Conservation (phyloP, 345 rosid species). For the Dimocarpus longan region DNA sequence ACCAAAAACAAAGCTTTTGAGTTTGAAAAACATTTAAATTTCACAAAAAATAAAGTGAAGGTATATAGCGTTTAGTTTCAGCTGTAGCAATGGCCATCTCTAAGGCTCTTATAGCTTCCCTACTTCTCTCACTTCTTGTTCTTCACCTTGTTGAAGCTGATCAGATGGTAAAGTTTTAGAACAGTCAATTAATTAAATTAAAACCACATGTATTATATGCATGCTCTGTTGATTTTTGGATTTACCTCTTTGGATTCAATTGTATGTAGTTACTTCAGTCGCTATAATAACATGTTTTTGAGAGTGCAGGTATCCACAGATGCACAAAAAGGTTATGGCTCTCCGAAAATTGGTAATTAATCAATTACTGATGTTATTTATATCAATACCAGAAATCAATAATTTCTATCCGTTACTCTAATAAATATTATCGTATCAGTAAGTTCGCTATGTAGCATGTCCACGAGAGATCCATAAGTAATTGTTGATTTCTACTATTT, state of each 20-base stretch:
- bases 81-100: slow-evolving; percentile 50
- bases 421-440: too few species aligned
- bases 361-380: neutral
- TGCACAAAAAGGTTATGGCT: neutral
- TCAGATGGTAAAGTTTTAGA: slow-evolving; percentile 23
- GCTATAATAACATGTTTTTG: neutral
- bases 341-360: slow-evolving; percentile 21
- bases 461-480: too few species aligned
- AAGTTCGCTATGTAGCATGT: too few species aligned
- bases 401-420: too few species aligned
- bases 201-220: neutral
- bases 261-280: too few species aligned
- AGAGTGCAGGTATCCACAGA: slow-evolving; percentile 15
- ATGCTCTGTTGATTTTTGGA: too few species aligned
- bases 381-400: too few species aligned
- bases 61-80: neutral
- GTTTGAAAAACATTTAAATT: too few species aligned
- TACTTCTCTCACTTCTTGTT: slow-evolving; percentile 54
- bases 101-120: slow-evolving; percentile 46
- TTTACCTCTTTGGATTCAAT: too few species aligned
- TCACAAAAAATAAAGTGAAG: too few species aligned
- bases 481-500: neutral
- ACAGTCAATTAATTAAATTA: too few species aligned
- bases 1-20: neutral
- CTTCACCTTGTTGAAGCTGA: slow-evolving; percentile 49